Evolutionary conservation across 768 basidiomycete species (phyloP), one percentile per base, ranked within the genome.

Genomic region (Auricularia cornea): DNA sequence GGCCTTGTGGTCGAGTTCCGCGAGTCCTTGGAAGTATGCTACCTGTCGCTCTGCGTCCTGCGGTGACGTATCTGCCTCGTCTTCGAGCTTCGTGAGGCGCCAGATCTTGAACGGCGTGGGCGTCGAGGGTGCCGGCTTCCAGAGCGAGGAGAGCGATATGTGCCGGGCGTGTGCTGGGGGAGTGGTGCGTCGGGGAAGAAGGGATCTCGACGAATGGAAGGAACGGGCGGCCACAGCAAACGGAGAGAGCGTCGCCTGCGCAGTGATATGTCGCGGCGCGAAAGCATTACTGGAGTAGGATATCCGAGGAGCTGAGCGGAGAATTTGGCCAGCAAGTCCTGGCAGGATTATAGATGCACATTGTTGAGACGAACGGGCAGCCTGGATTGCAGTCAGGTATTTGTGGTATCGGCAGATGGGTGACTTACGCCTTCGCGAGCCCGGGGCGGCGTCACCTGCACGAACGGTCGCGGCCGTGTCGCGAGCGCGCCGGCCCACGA

Each of bases 11-110:
- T 84, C 83, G 0, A 88, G 88, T 0, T 83, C 83, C 26, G 82
- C 68, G 31, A 94, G 76, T 20, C 87, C 90, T 28, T 83, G 81
- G 71, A 85, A 88, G 16, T 92, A 76, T 2, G 83, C 78, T 62
- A 93, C 72, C 69, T 94, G 92, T 68, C 86, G 89, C 26, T 76
- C 67, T 26, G 89, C 74, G 74, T 92, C 85, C 66, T 86, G 76
- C 1, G 89, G 89, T 65, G 85, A 76, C 5, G 86, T 82, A 66
- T 94, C 89, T 16, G 87, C 92, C 51, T 87, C 88, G 3, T 85
- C 87, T 69, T 94, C 92, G 20, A 70, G 60, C 12, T 64, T 52
- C 10, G 35, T 33, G 6, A 70, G 64, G 23, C 59, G 65, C 54
- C 56, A 63, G 3, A 62, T 54, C 26, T 59, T 48, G 11, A 66